A percentile compares a stretch with the other conserved stretches of the same genome.
These are phyloP conservation scores for Leccinum laetum DNA, from an alignment of 1,284 basidiomycete genomes.

Conservation along the genomic window DNA sequence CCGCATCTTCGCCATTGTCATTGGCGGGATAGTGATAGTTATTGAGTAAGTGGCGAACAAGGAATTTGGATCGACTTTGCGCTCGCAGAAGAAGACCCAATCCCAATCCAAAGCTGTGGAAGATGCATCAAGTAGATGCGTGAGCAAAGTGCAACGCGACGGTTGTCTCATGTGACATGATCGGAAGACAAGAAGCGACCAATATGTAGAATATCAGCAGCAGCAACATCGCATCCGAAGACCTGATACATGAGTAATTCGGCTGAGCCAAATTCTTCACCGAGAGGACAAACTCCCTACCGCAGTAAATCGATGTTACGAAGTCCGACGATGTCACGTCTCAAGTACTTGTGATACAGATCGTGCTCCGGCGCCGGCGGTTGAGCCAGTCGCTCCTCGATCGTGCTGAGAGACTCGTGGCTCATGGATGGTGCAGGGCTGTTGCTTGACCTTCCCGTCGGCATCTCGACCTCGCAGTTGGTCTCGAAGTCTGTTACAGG, in stretches of 20 bases:
- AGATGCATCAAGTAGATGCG: constrained; percentile 82
- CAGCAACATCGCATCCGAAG: constrained; percentile 68
- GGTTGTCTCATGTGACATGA: constrained; percentile 40
- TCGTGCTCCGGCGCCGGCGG: constrained; percentile 76
- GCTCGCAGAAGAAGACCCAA: constrained; percentile 81
- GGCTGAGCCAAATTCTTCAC: constrained; percentile 22
- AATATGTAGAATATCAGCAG: constrained; percentile 58
- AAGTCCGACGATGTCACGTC: constrained; percentile 83
- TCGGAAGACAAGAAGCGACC: constrained; percentile 45
- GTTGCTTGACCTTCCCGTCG: constrained; percentile 14
- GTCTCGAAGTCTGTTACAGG: constrained; percentile 66
- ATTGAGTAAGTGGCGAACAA: constrained; percentile 94
- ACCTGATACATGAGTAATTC: constrained; percentile 38
- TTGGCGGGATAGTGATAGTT: constrained; percentile 80
- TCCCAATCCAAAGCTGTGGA: constrained; percentile 84
- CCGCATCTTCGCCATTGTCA: constrained; percentile 66
- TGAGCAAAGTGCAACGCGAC: constrained; percentile 78
- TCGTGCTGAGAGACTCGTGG: constrained; percentile 9
- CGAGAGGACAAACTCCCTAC: constrained; percentile 41
- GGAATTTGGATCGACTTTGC: constrained; percentile 86
- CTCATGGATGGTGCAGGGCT: not conserved
- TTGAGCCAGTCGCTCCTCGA: constrained; percentile 18
- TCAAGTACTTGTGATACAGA: constrained; percentile 87
- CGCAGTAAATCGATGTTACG: constrained; percentile 85
- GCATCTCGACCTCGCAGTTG: constrained; percentile 58